Conservation (phyloP, 306 rosid species). For the Sicyos edulis region DNA sequence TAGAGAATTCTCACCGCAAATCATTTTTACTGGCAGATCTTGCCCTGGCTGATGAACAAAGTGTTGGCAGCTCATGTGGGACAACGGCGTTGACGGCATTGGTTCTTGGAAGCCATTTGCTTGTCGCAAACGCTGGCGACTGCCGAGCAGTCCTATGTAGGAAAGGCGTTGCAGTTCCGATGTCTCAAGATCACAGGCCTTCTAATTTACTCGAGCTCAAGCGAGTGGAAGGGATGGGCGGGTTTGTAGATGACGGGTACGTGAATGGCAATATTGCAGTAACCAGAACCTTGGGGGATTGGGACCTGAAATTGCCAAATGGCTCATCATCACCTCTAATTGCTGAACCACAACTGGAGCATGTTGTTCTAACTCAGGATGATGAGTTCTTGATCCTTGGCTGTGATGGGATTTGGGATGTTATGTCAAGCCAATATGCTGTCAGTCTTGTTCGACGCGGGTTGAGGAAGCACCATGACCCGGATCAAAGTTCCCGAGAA, state of each 20-base stretch:
- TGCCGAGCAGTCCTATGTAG: conserved; percentile 92
- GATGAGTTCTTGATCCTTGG: conserved; percentile 84
- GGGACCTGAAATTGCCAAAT: conserved; percentile 61
- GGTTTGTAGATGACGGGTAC: conserved; percentile 45
- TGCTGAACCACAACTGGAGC: conserved; percentile 77
- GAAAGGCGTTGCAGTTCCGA: conserved; percentile 64
- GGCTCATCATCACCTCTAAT: conserved; percentile 75
- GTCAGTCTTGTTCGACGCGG: conserved; percentile 84
- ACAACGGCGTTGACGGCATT: conserved; percentile 90
- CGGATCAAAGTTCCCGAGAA: conserved; percentile 68
- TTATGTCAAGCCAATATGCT: conserved; percentile 67
- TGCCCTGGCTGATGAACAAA: conserved; percentile 63
- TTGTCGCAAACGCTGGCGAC: conserved; percentile 92
- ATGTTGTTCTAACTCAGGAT: conserved; percentile 48
- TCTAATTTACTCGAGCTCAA: conserved; percentile 46
- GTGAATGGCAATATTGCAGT: conserved; percentile 64
- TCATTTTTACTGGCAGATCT: conserved; percentile 69
- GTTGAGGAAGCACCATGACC: conserved; percentile 76
- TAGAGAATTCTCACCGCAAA: conserved; percentile 67
- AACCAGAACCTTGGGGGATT: conserved; percentile 85
- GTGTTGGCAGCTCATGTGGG: conserved; percentile 63
- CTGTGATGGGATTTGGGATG: conserved; percentile 96
- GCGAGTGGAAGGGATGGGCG: conserved; percentile 70
- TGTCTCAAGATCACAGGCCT: conserved; percentile 80
- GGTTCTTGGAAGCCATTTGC: conserved; percentile 67